Conservation (phyloP, 257 asterid genomes). For the Linderniella brevidens region DNA sequence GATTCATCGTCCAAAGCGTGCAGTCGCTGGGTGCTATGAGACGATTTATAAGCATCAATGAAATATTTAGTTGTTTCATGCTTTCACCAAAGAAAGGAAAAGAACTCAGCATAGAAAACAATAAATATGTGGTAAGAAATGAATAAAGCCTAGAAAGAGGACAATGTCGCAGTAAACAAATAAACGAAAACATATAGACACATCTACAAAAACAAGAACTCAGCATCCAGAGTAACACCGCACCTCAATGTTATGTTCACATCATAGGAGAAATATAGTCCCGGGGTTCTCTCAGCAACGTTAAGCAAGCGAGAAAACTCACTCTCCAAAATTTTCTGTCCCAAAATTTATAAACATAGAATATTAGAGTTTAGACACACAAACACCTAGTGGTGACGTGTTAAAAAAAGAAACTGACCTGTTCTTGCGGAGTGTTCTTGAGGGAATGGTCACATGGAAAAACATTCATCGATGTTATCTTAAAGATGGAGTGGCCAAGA, state of each 20-base stretch:
- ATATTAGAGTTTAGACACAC: not conserved
- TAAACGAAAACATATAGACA: too few relatives aligned
- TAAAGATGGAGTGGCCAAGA: slow-evolving; percentile 75
- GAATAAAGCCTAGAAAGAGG: too few relatives aligned
- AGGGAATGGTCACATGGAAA: slow-evolving; percentile 85
- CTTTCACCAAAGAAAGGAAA: too few relatives aligned
- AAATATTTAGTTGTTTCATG: too few relatives aligned
- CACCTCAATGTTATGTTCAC: slow-evolving; percentile 93
- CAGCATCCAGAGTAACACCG: slow-evolving; percentile 3
- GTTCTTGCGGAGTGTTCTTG: slow-evolving; percentile 67
- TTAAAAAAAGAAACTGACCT: slow-evolving; percentile 33
- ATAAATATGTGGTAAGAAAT: too few relatives aligned
- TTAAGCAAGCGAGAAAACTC: slow-evolving; percentile 75
- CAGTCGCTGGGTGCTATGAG: slow-evolving; percentile 74
- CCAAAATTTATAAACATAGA: slow-evolving; percentile 16
- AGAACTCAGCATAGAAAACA: too few relatives aligned
- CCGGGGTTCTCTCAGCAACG: slow-evolving; percentile 73
- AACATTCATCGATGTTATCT: slow-evolving; percentile 64
- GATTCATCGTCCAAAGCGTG: slow-evolving; percentile 90
- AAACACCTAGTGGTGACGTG: too few relatives aligned
- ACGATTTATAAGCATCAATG: slow-evolving; percentile 1
- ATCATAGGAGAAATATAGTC: slow-evolving; percentile 86
- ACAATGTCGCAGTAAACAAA: too few relatives aligned
- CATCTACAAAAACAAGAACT: too few relatives aligned
- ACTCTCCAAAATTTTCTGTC: slow-evolving; percentile 83